Base-by-base conservation (phyloP, 306 rosid genomes). In the Cicer pinnatifidum region DNA sequence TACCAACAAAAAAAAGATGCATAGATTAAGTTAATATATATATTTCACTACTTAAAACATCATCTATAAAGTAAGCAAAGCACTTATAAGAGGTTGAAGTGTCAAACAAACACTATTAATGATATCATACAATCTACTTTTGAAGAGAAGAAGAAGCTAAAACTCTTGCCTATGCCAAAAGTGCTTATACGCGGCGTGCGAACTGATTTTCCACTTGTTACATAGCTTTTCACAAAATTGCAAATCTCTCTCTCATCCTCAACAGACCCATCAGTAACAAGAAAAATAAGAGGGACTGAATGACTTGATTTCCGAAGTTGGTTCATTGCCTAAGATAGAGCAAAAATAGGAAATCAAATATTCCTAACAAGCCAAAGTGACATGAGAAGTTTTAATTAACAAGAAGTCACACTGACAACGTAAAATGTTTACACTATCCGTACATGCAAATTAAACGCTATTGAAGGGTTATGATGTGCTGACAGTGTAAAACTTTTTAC, bases 251-350 rank as follows among this genome's bases (percentile, higher is more conserved):
- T 88, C 80, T 91, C 99, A 76, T 94, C 86, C 58, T 86, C 89
- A 73, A 88, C 99, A 41, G 97, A 68, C 35, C 99, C 99, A 72
- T 94, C 99, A 45, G 99, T 94, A 59, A 89, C 59, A 73, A 94
- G 99, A 70, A 91, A 88, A 78, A 94, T 85, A 73, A 89, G 82
- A 43, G 99, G 96, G 79, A 89, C 50, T 6, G 95, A 82, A 58
- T 85, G 81, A 13, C 69, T 72, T 1, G 89, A 75, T 69, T 86
- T 82, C 76, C 67, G 84, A 54, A 91, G 76, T 82, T 91, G 84
- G 80, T 82, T 91, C 89, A 91, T 79, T 62, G 99, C 99, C 99
- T 94, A 82, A 50, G 77, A 73, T 67, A 79, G 57, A 87, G 69
- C 68, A 82, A 41, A 46, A 67, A 38, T 11, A 71, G 71, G 41